These are phyloP conservation scores for Picochlorum sp. DNA, from an alignment of 139 green algal genomes.

Conservation along the genomic window DNA sequence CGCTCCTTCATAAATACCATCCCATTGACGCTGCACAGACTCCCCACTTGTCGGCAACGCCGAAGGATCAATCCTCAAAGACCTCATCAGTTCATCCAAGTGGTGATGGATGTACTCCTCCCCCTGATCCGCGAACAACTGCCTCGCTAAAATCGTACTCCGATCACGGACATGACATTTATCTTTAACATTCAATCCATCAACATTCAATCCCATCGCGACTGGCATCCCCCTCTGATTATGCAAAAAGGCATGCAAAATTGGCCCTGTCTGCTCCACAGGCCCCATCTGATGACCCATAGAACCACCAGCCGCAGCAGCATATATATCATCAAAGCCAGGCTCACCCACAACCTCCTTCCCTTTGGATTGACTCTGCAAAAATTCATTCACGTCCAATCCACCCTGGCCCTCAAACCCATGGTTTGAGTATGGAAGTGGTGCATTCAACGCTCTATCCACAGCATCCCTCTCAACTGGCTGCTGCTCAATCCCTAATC, in stretches of 20 bases:
- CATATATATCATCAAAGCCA: neutral
- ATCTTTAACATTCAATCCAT: conserved; percentile 11
- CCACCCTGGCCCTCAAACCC: neutral
- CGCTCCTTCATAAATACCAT: conserved; percentile 21
- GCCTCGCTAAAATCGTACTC: conserved; percentile 70
- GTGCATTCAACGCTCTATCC: neutral
- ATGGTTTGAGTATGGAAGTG: neutral
- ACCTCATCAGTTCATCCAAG: conserved; percentile 58
- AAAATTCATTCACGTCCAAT: too few species aligned
- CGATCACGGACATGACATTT: conserved; percentile 62
- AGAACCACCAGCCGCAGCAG: neutral
- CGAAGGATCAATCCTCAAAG: conserved; percentile 55
- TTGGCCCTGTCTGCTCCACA: neutral
- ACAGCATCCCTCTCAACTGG: neutral
- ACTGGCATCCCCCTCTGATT: conserved; percentile 38
- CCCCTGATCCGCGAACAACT: conserved; percentile 63
- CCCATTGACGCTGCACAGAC: conserved; percentile 15
- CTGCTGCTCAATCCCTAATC: neutral
- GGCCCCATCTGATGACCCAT: neutral
- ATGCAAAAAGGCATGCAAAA: conserved; percentile 48
- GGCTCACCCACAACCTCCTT: neutral
- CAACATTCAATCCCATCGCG: neutral
- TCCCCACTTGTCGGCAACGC: conserved; percentile 36
- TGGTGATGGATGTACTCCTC: conserved; percentile 55
- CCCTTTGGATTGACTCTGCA: neutral